phyloP scores from a whole-genome alignment of 805 yeast species.

The Wickerhamiella spandovensis region DNA sequence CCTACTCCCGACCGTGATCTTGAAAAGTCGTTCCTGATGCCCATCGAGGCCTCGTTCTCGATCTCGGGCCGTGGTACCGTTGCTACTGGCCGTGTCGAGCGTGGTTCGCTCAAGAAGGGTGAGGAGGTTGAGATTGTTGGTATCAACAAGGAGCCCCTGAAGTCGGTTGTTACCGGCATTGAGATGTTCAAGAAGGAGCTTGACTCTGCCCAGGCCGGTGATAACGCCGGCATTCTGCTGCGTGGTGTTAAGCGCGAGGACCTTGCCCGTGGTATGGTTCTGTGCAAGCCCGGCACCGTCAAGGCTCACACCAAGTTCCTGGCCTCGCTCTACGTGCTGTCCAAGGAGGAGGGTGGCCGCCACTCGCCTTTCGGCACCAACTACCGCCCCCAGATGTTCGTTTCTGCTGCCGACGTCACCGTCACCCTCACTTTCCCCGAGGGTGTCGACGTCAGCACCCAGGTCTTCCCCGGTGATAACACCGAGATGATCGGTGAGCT shows the following conservation, averaged over 20 bases:
- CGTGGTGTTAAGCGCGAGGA: slow-evolving; percentile 99
- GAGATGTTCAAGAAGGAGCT: slow-evolving; percentile 99
- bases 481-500: slow-evolving; percentile 88
- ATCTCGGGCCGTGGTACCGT: slow-evolving; percentile 99
- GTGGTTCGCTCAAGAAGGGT: slow-evolving; percentile 95
- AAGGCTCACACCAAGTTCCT: slow-evolving; percentile 88
- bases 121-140: slow-evolving; percentile 98
- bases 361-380: slow-evolving; percentile 93
- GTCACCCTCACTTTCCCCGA: slow-evolving; percentile 83
- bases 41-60: slow-evolving; percentile 93
- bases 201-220: slow-evolving; percentile 97
- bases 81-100: slow-evolving; percentile 97
- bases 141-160: slow-evolving; percentile 68
- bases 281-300: slow-evolving; percentile 84
- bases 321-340: slow-evolving; percentile 82
- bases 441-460: slow-evolving; percentile 69
- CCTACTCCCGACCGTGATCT: slow-evolving; percentile 96
- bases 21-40: slow-evolving; percentile 92
- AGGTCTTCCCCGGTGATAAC: slow-evolving; percentile 97
- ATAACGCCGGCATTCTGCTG: slow-evolving; percentile 92
- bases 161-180: slow-evolving; percentile 94
- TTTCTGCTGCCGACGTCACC: slow-evolving; percentile 93
- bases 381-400: slow-evolving; percentile 96
- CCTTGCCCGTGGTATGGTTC: slow-evolving; percentile 92
- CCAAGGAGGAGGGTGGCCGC: slow-evolving; percentile 99